Evolutionary conservation across 495 filamentous ascomycete species (phyloP).

Genomic region (Neurospora sp.): DNA sequence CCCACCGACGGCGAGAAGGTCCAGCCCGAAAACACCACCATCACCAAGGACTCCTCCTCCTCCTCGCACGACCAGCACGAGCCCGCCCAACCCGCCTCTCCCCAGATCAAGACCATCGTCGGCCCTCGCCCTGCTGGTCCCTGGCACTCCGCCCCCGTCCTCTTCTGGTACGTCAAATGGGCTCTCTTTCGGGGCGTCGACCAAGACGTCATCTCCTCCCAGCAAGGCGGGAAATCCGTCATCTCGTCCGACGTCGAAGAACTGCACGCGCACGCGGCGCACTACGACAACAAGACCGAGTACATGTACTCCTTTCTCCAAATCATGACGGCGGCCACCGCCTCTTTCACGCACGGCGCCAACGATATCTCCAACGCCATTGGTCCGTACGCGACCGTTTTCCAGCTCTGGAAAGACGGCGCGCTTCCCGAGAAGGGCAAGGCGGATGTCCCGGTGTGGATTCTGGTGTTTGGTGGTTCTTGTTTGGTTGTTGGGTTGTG

Average conservation of each 20-base stretch:
- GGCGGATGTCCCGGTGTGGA: slow-evolving; percentile 54
- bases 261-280: slow-evolving; percentile 48
- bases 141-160: slow-evolving; percentile 29
- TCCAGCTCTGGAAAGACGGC: slow-evolving; percentile 50
- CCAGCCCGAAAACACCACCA: background rate
- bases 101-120: slow-evolving; percentile 15
- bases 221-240: slow-evolving; percentile 14
- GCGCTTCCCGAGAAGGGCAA: slow-evolving; percentile 39
- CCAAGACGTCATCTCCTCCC: slow-evolving; percentile 44
- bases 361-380: slow-evolving; percentile 73
- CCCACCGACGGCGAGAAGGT: background rate
- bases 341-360: slow-evolving; percentile 68
- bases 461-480: slow-evolving; percentile 48
- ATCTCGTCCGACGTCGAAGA: slow-evolving; percentile 41
- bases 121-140: slow-evolving; percentile 25
- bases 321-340: slow-evolving; percentile 59
- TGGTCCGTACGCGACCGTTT: slow-evolving; percentile 62
- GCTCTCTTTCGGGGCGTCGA: slow-evolving; percentile 49
- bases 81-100: background rate
- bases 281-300: slow-evolving; percentile 69
- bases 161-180: slow-evolving; percentile 38
- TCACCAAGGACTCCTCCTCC: background rate
- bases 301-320: slow-evolving; percentile 68
- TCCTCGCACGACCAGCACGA: background rate
- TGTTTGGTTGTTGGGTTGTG: slow-evolving; percentile 53